These are phyloP conservation scores for Hortaea werneckii DNA, from an alignment of 2,329 filamentous ascomycete species.

Conservation along the genomic window DNA sequence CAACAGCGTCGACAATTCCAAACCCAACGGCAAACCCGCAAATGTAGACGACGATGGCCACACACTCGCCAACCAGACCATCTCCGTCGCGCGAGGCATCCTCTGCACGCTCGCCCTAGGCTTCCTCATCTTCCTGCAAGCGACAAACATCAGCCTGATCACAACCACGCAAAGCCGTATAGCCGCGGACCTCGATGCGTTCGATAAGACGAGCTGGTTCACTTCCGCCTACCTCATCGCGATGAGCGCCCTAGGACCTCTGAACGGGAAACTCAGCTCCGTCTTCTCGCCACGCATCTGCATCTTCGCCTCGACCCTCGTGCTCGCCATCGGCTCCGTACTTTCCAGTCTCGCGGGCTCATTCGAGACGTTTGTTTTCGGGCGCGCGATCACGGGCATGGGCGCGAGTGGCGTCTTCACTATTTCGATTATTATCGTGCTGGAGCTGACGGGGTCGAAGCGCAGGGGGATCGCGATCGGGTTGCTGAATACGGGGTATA, in stretches of 20 bases:
- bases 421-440: slow-evolving; percentile 61
- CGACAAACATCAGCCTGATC: slow-evolving; percentile 67
- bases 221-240: slow-evolving; percentile 65
- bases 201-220: slow-evolving; percentile 68
- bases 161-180: slow-evolving; percentile 72
- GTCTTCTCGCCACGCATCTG: slow-evolving; percentile 62
- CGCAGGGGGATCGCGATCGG: slow-evolving; percentile 65
- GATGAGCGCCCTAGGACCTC: slow-evolving; percentile 50
- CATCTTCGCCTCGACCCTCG: slow-evolving; percentile 50
- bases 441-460: slow-evolving; percentile 61
- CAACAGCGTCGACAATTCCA: background rate
- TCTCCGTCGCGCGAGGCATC: slow-evolving; percentile 10
- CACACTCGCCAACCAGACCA: slow-evolving; percentile 15
- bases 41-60: slow-evolving; percentile 6
- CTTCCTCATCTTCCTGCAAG: slow-evolving; percentile 29
- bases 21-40: background rate
- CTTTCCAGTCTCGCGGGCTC: slow-evolving; percentile 52
- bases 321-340: slow-evolving; percentile 52
- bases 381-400: slow-evolving; percentile 56
- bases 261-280: slow-evolving; percentile 61
- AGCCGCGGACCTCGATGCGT: slow-evolving; percentile 63
- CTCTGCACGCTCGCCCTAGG: slow-evolving; percentile 17
- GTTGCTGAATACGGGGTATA: slow-evolving; percentile 62
- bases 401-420: slow-evolving; percentile 65
- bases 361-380: slow-evolving; percentile 56